Conservation (phyloP, 1,139 yeast genomes). For the Meyerozyma elateridarum region DNA sequence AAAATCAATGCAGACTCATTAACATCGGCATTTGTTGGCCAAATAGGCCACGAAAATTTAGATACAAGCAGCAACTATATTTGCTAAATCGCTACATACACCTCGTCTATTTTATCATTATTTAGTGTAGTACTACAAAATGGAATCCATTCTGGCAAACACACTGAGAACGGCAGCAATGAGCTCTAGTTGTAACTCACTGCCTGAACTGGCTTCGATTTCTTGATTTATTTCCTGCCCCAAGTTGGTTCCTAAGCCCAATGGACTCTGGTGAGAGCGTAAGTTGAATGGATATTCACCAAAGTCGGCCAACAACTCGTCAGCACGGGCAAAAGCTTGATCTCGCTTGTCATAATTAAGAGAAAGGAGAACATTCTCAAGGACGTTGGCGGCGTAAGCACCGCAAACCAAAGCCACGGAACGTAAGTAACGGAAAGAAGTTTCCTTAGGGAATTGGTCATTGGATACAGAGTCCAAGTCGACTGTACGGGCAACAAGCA, state of each 20-base stretch:
- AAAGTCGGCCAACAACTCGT: conserved; percentile 77
- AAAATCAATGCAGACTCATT: conserved; percentile 29
- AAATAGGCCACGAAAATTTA: conserved; percentile 21
- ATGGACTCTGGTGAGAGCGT: conserved; percentile 47
- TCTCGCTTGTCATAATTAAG: conserved; percentile 88
- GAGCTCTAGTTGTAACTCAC: conserved; percentile 75
- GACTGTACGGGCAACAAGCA: conserved; percentile 67
- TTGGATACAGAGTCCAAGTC: conserved; percentile 46
- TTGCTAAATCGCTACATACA: too few relatives aligned
- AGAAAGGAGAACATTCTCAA: conserved; percentile 80
- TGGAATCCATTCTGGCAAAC: conserved; percentile 56
- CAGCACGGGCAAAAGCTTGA: conserved; percentile 89
- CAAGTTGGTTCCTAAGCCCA: conserved; percentile 76
- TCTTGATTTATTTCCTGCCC: conserved; percentile 65
- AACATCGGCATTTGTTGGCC: conserved; percentile 37
- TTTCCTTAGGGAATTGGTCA: conserved; percentile 63
- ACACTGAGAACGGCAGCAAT: conserved; percentile 80
- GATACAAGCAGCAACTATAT: conserved; percentile 2
- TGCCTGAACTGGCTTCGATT: conserved; percentile 49
- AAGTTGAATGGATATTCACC: conserved; percentile 81
- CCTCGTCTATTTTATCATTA: neutral
- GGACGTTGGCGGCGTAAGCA: conserved; percentile 91
- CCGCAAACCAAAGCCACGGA: conserved; percentile 82
- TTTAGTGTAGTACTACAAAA: conserved; percentile 20
- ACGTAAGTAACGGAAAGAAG: conserved; percentile 70